A percentile compares a stretch with the other conserved stretches of the same genome.
These are phyloP conservation scores for Omphalea diandra DNA, from an alignment of 441 rosid genomes.

Conservation along the genomic window DNA sequence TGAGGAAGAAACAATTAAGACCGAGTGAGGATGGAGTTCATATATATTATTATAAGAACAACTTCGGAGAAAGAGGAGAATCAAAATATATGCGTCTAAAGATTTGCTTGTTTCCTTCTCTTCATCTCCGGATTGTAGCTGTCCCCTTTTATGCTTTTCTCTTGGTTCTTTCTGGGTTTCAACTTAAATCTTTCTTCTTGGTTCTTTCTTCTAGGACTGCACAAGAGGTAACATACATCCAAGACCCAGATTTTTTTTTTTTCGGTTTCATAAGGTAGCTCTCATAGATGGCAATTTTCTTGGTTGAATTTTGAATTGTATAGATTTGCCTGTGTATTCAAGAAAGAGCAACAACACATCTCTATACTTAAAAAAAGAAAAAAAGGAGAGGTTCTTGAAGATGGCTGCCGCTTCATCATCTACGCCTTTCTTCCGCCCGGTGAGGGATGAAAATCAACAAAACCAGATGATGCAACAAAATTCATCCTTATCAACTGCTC, in stretches of 20 bases:
- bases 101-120: constrained; percentile 42
- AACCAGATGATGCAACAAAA: constrained; percentile 47
- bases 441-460: constrained; percentile 56
- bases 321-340: constrained; percentile 12
- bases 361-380: too few relatives aligned
- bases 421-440: constrained; percentile 48
- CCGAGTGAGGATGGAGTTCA: not conserved
- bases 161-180: constrained; percentile 32
- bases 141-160: constrained; percentile 38
- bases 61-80: constrained; percentile 18
- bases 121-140: constrained; percentile 38
- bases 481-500: constrained; percentile 40
- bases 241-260: not conserved
- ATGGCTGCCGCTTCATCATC: constrained; percentile 79
- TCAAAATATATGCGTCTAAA: constrained; percentile 28
- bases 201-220: constrained; percentile 20
- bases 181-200: constrained; percentile 21
- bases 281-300: not conserved
- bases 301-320: constrained; percentile 8
- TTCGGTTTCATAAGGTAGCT: too few relatives aligned
- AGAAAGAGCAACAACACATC: too few relatives aligned
- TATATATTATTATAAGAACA: constrained; percentile 19
- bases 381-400: constrained; percentile 12
- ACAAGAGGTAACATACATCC: constrained; percentile 14
- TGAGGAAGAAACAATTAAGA: constrained; percentile 14